Evolutionary conservation across 1,139 yeast genomes (phyloP).

Genomic region (Yarrowia galli): DNA sequence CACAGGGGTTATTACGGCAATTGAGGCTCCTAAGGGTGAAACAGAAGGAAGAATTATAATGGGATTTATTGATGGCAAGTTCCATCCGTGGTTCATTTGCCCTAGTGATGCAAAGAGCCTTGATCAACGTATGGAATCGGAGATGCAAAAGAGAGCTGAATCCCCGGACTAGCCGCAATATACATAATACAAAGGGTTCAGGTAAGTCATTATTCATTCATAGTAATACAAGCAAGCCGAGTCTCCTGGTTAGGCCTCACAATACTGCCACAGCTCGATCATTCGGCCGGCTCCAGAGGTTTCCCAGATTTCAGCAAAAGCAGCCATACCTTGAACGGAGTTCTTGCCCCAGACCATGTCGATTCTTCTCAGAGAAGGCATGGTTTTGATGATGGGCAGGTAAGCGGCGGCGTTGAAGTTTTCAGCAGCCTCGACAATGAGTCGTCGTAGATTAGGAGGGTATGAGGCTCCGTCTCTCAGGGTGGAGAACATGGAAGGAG

Average conservation of each 20-base stretch:
- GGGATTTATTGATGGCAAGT: too few species aligned
- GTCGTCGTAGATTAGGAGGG: constrained; percentile 15
- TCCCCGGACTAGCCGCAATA: too few species aligned
- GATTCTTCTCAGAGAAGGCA: constrained; percentile 14
- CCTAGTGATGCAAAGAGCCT: too few species aligned
- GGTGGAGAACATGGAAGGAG: constrained; percentile 20
- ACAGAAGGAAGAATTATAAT: too few species aligned
- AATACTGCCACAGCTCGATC: constrained; percentile 33
- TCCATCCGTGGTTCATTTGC: too few species aligned
- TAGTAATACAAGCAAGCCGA: background rate
- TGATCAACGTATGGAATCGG: too few species aligned
- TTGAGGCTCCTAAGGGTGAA: too few species aligned
- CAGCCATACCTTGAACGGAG: constrained; percentile 5
- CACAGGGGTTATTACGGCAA: too few species aligned
- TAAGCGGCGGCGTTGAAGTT: constrained; percentile 21
- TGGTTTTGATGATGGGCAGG: constrained; percentile 14
- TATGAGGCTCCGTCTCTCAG: constrained; percentile 15
- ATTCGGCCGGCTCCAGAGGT: background rate
- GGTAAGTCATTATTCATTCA: constrained; percentile 11
- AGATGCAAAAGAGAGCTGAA: too few species aligned
- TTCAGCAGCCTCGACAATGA: constrained; percentile 23
- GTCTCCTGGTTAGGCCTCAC: constrained; percentile 1
- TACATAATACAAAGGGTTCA: too few species aligned
- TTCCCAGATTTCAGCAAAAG: constrained; percentile 20
- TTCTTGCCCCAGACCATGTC: constrained; percentile 35